Evolutionary conservation across 2,329 filamentous ascomycete species (phyloP).

Genomic region (Didymella pinodella): DNA sequence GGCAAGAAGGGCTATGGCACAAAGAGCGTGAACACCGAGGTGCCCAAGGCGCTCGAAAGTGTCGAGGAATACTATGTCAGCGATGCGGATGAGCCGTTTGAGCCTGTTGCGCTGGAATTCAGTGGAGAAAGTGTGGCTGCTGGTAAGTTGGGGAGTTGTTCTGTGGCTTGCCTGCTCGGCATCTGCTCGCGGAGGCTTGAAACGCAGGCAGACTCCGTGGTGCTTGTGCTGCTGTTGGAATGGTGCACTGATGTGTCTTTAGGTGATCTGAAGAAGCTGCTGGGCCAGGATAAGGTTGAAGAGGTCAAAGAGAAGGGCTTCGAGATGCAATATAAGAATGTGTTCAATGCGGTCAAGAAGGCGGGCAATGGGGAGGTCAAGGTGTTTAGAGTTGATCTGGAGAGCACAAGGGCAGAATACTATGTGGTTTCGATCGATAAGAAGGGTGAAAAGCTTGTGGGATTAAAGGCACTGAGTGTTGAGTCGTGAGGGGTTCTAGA

Average conservation of each 20-base stretch:
- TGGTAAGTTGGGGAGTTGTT: background rate
- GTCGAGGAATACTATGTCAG: constrained; percentile 73
- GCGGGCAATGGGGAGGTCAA: constrained; percentile 73
- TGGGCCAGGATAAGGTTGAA: constrained; percentile 67
- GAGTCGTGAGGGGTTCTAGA: constrained; percentile 59
- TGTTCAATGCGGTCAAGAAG: constrained; percentile 73
- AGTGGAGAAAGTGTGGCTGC: constrained; percentile 46
- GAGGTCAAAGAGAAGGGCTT: constrained; percentile 75
- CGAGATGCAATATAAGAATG: constrained; percentile 73
- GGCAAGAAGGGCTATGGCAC: constrained; percentile 42
- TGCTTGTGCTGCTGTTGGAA: too few relatives aligned
- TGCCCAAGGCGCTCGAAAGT: constrained; percentile 60
- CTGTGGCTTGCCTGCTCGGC: too few relatives aligned
- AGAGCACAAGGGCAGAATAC: constrained; percentile 74
- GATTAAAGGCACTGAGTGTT: constrained; percentile 78
- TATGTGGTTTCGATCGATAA: constrained; percentile 74
- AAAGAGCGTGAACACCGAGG: constrained; percentile 57
- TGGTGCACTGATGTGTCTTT: background rate
- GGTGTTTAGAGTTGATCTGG: constrained; percentile 74
- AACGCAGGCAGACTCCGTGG: too few relatives aligned
- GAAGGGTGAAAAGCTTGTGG: constrained; percentile 70
- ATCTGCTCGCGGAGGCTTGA: too few relatives aligned
- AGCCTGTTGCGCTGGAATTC: constrained; percentile 74
- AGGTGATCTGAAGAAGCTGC: constrained; percentile 75
- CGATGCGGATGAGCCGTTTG: constrained; percentile 87